Base-by-base conservation (phyloP, 495 filamentous ascomycete species). In the Pseudoneurospora amorphoporcata region DNA sequence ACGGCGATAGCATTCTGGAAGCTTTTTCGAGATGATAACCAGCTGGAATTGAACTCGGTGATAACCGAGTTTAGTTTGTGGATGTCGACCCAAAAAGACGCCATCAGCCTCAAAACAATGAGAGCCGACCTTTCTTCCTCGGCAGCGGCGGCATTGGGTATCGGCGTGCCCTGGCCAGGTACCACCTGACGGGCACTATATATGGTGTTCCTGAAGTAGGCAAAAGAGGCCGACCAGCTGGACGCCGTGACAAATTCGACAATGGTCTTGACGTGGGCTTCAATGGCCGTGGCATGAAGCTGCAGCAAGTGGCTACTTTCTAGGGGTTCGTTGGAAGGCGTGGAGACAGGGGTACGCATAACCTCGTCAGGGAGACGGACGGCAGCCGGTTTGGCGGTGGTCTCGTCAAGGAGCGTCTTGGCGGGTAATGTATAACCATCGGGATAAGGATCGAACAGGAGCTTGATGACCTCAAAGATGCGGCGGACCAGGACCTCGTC, bases 1-100 rank as follows among this genome's bases (percentile, higher is more conserved):
- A 88, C 79, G 37, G 88, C 89, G 17, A 90, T 83, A 19, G 86
- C 86, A 72, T 88, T 90, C 74, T 91, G 89, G 70, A 86, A 88
- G 4, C 84, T 75, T 77, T 87, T 90, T 70, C 87, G 86, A 71
- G 90, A 86, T 73, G 88, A 87, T 68, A 90, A 79, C 77, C 90
- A 90, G 73, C 84, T 88, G 39, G 87, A 87, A 75, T 88, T 87
- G 19, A 90, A 81, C 77, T 91, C 89, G 71, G 90, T 86, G 41
- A 91, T 86, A 42, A 90, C 76, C 16, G 86, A 74, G 61, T 85
- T 83, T 32, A 91, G 82, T 77, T 90, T 90, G 68, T 84, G 84
- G 68, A 80, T 78, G 73, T 91, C 88, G 19, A 90, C 84, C 86
- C 87, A 89, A 72, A 90, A 84, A 71, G 83, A 88, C 38, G 86